Base-by-base conservation (phyloP, 164 flowering plant species). In the Aristolochia californica region DNA sequence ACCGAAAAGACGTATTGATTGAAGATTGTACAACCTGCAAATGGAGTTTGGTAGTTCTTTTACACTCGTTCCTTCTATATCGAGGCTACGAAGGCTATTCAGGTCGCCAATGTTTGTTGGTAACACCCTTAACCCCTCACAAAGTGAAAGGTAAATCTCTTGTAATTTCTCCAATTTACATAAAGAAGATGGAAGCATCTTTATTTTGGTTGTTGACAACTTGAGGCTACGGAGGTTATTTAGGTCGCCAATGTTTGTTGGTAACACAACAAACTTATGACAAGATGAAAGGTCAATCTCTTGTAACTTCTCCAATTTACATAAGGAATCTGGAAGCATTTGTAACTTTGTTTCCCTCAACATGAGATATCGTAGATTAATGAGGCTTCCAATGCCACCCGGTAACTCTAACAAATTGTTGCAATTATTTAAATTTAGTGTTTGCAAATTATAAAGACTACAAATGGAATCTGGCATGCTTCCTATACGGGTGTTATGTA, bases 211-310 rank as follows among this genome's bases (percentile, higher is more conserved):
- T 13, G 14, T 2, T 20, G 55, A 52, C 5, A 52, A 28, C 8
- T 24, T 25, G 26, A n/a, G n/a, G n/a, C n/a, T n/a, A n/a, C n/a
- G 52, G 22, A 62, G 48, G 56, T 27, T 53, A 18, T 28, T 48
- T 47, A 62, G 17, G 23, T 56, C 18, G 16, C 50, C 66, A 28
- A 56, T 63, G 9, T 48, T 34, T 17, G 23, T 25, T 24, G 66
- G 61, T 24, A 63, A 22, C n/a, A n/a, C n/a, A n/a, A n/a, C n/a
- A n/a, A n/a, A 48, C 12, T 12, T 21, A 2, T 21, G 11, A 23
- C 59, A 55, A 21, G 16, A 48, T 10, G 0, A 0, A 1, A 62
- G 45, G 22, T 30, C 16, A 13, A 55, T 40, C 11, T 18, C 17
- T 23, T 62, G 53, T 10, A 62, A 17, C 14, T 56, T 27, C n/a